Evolutionary conservation across 2,329 filamentous ascomycete species (phyloP).

Genomic region (Malbranchea cinnamomea): DNA sequence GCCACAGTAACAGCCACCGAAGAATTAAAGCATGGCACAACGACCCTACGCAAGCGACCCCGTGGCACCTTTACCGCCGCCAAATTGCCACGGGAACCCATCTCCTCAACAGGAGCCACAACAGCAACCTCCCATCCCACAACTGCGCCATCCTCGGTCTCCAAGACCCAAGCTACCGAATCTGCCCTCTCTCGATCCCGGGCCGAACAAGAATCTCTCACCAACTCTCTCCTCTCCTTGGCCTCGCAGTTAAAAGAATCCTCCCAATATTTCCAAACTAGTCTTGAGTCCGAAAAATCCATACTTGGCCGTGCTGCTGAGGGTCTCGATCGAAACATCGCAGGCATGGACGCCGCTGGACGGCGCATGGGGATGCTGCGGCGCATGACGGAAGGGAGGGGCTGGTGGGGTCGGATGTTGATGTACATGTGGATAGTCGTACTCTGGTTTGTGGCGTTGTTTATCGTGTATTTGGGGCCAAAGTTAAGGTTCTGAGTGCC

Average conservation of each 20-base stretch:
- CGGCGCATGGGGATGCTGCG: conserved; percentile 62
- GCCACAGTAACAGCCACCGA: too few relatives aligned
- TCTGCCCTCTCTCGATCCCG: conserved; percentile 62
- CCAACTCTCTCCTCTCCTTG: conserved; percentile 65
- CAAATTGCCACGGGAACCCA: conserved; percentile 5
- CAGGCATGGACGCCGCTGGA: conserved; percentile 61
- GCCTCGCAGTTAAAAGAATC: conserved; percentile 63
- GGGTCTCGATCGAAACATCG: conserved; percentile 62
- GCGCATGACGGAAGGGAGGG: conserved; percentile 73
- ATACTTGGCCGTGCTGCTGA: conserved; percentile 55
- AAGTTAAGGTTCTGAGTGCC: conserved; percentile 80
- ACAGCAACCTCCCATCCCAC: conserved; percentile 8
- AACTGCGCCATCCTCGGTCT: conserved; percentile 6
- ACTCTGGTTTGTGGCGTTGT: conserved; percentile 59
- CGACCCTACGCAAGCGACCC: conserved; percentile 16
- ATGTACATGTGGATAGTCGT: conserved; percentile 74
- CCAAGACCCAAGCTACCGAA: conserved; percentile 40
- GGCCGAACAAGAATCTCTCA: conserved; percentile 68
- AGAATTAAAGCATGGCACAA: conserved; percentile 6
- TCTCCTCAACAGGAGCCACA: conserved; percentile 7
- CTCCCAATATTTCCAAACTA: conserved; percentile 54
- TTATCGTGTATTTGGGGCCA: conserved; percentile 73
- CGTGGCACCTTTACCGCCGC: conserved; percentile 16
- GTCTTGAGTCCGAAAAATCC: conserved; percentile 60
- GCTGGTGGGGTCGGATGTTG: conserved; percentile 72